These are phyloP conservation scores for Aspergillus sp. DNA, from an alignment of 2,329 filamentous ascomycete genomes.

Conservation along the genomic window DNA sequence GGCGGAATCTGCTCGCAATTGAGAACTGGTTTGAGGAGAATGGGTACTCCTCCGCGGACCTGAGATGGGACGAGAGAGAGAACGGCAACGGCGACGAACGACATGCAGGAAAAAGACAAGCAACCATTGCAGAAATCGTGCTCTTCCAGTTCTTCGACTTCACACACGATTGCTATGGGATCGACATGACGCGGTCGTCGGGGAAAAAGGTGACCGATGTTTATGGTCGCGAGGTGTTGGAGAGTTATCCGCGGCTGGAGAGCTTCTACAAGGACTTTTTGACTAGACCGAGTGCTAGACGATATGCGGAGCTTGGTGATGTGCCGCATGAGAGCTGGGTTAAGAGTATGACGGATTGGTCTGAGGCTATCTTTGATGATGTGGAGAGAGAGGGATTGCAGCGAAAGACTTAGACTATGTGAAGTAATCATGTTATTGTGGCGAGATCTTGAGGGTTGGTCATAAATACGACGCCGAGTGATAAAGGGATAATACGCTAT, in stretches of 20 bases:
- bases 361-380: background rate
- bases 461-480: too few species aligned
- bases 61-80: background rate
- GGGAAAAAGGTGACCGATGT: background rate
- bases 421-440: too few species aligned
- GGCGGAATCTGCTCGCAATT: background rate
- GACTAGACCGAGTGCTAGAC: background rate
- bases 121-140: background rate
- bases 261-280: background rate
- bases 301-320: background rate
- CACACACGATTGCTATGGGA: background rate
- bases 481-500: too few species aligned
- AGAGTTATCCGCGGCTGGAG: background rate
- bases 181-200: background rate
- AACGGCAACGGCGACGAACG: background rate
- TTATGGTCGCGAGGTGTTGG: background rate
- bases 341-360: background rate
- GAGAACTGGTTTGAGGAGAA: background rate
- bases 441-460: too few species aligned
- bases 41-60: background rate
- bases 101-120: background rate
- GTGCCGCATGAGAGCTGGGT: background rate
- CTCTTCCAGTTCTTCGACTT: background rate
- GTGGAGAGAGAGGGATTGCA: background rate
- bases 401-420: too few species aligned